Evolutionary conservation across 352 stramenopile genomes (phyloP).

Genomic region (Pythium dissimile): DNA sequence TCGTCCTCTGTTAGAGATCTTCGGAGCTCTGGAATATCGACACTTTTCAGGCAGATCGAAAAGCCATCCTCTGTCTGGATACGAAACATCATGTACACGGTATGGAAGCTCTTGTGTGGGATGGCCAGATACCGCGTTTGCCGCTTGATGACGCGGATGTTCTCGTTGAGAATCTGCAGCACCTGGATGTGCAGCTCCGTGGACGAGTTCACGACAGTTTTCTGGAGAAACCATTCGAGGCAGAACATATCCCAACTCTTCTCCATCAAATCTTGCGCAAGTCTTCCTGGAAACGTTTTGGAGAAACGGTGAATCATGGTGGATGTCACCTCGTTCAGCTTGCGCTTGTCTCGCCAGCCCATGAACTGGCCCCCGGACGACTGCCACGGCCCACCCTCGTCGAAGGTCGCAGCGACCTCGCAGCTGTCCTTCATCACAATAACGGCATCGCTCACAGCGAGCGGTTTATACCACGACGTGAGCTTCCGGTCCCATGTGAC

Average conservation of each 20-base stretch:
- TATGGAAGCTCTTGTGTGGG: conserved; percentile 30
- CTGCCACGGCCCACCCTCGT: conserved; percentile 9
- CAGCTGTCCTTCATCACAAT: conserved; percentile 16
- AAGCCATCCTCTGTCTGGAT: conserved; percentile 63
- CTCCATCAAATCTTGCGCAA: conserved; percentile 12
- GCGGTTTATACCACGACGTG: conserved; percentile 7
- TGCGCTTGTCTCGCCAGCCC: conserved; percentile 23
- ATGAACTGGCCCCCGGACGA: conserved; percentile 20
- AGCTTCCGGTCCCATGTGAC: conserved; percentile 12
- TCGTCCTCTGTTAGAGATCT: conserved; percentile 12
- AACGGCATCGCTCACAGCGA: conserved; percentile 11
- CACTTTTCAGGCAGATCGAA: conserved; percentile 63
- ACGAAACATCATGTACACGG: conserved; percentile 70
- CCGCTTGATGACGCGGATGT: conserved; percentile 10
- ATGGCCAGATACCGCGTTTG: conserved; percentile 16
- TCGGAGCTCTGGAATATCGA: conserved; percentile 40
- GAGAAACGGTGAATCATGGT: conserved; percentile 22
- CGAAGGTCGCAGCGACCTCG: conserved; percentile 12
- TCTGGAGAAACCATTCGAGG: conserved; percentile 14
- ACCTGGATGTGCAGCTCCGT: conserved; percentile 16
- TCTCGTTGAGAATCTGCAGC: conserved; percentile 13
- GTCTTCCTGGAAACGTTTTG: not conserved
- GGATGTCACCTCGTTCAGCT: conserved; percentile 8
- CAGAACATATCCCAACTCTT: conserved; percentile 14
- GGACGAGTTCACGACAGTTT: conserved; percentile 19